Base-by-base conservation (phyloP, 257 asterid species). In the Solanum peruvianum region DNA sequence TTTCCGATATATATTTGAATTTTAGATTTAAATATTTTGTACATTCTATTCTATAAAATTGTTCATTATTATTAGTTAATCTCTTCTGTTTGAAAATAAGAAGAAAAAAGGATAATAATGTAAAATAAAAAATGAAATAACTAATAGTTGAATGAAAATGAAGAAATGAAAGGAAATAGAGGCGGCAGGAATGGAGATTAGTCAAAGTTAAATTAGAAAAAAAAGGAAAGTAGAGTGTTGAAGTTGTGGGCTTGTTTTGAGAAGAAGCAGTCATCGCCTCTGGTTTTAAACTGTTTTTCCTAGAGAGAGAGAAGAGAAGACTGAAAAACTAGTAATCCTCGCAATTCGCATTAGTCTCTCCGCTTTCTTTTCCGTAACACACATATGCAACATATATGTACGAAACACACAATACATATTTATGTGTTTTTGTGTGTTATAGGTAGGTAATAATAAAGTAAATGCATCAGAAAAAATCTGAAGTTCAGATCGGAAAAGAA, bases 391-490 rank as follows among this genome's bases (percentile, higher is more conserved):
- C 67, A 80, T 47, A 47, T 80, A 80, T 45, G 16, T 49, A 18
- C 62, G n/a, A 56, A 56, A 56, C n/a, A 52, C 62, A 52, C 62
- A 52, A 4, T 52, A 52, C 62, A 52, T 56, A 35, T 35, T 35
- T 35, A 5, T 6, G 39, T 35, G 39, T 35, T 5, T 35, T 5
- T 35, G 39, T 35, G 39, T 35, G 39, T 35, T 35, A 35, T 35
- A 35, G 39, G 39, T 35, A 35, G 39, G 39, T 35, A 35, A 6
- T 35, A 35, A 35, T 35, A 35, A 35, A 35, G 35, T 60, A 27
- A 92, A 96, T 96, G 99, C 99, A 94, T 96, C 98, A 93, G 93
- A 96, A 95, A 86, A 96, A 95, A 95, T 96, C 98, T 47, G 98
- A 96, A 91, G 91, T 92, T 90, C 99, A 96, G 94, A 95, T 95